Conservation (phyloP, 148 eudicot species). For the Vaccinium macrocarpon region DNA sequence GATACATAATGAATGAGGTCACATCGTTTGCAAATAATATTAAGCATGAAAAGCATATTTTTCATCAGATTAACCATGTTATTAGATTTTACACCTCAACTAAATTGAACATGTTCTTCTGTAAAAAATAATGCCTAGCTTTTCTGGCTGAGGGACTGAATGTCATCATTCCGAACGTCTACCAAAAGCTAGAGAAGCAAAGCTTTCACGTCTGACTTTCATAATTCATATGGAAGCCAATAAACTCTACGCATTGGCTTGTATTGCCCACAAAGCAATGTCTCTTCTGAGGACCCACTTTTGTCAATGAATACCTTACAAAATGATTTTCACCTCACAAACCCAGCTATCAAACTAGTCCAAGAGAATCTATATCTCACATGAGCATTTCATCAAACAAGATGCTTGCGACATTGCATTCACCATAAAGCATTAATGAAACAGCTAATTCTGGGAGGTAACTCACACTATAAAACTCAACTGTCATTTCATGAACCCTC, state of each 20-base stretch:
- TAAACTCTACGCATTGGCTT: not conserved
- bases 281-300: slow-evolving; percentile 1
- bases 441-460: not conserved
- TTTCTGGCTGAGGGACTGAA: not conserved
- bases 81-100: not conserved
- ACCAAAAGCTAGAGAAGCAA: not conserved
- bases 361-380: not conserved
- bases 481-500: not conserved
- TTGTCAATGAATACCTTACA: not conserved
- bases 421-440: not conserved
- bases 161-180: not conserved
- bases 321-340: not conserved
- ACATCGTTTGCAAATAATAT: no score
- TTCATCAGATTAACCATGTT: not conserved
- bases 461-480: not conserved
- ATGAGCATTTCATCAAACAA: slow-evolving; percentile 13
- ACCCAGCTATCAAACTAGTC: not conserved
- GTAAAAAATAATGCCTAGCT: not conserved
- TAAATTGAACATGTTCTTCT: not conserved
- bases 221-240: not conserved
- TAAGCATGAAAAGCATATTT: not conserved
- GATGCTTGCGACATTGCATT: not conserved
- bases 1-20: not conserved
- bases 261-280: not conserved
- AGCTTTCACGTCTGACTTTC: not conserved